Percentiles rank a stretch among this genome's conserved stretches.
These are phyloP conservation scores for Neonectria faginata DNA, from an alignment of 2,329 filamentous ascomycete species.

Conservation along the genomic window DNA sequence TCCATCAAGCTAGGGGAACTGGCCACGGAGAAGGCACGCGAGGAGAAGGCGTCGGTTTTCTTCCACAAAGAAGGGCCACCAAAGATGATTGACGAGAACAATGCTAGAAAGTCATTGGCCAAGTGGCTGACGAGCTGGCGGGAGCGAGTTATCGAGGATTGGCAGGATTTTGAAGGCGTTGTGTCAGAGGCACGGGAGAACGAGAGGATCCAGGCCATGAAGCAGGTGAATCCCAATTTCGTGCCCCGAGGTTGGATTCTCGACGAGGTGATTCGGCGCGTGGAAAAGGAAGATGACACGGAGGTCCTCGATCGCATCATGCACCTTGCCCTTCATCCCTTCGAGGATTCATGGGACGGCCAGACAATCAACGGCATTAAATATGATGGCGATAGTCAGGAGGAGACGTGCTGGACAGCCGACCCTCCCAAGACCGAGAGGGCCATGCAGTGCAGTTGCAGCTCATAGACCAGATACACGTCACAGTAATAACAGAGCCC, in stretches of 20 bases:
- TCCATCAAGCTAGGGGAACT: conserved; percentile 71
- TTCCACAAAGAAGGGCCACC: conserved; percentile 81
- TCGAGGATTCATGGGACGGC: conserved; percentile 80
- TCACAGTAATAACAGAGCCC: conserved; percentile 1
- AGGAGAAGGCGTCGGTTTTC: conserved; percentile 75
- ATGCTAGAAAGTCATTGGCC: conserved; percentile 74
- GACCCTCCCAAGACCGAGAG: conserved; percentile 84
- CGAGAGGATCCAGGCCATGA: conserved; percentile 80
- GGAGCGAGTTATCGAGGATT: conserved; percentile 78
- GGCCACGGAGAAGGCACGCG: conserved; percentile 71
- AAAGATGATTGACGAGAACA: conserved; percentile 68
- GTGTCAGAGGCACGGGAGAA: conserved; percentile 61
- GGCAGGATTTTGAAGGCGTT: conserved; percentile 64
- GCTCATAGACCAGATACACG: conserved; percentile 68
- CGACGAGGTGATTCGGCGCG: conserved; percentile 90
- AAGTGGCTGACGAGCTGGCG: conserved; percentile 88
- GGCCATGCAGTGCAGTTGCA: conserved; percentile 95
- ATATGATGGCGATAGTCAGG: conserved; percentile 71
- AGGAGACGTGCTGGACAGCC: conserved; percentile 85
- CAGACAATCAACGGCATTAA: conserved; percentile 59
- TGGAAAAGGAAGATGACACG: conserved; percentile 85
- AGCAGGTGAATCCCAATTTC: conserved; percentile 91
- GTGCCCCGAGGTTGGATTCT: conserved; percentile 91
- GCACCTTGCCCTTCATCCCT: conserved; percentile 86
- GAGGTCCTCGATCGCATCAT: conserved; percentile 82